Evolutionary conservation across 2,329 filamentous ascomycete genomes (phyloP).

Genomic region (Leptographium wingfieldii): DNA sequence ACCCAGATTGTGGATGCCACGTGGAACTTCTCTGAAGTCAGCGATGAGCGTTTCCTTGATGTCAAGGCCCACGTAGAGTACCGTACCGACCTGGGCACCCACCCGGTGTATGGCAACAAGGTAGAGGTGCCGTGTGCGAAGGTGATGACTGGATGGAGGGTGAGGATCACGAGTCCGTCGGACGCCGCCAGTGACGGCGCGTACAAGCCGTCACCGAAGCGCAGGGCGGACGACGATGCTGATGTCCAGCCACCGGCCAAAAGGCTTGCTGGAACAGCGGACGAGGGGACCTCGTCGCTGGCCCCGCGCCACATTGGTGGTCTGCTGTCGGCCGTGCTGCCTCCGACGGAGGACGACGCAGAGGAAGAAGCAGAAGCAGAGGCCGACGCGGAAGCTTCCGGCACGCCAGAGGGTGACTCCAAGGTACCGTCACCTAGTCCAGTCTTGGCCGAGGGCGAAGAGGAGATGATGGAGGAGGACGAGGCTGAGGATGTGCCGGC

Average conservation of each 20-base stretch:
- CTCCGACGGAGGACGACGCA: conserved; percentile 10
- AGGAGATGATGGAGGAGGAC: conserved; percentile 5
- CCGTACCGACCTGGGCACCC: conserved; percentile 10
- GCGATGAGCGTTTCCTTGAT: conserved; percentile 9
- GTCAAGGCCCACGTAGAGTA: conserved; percentile 13
- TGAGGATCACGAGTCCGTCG: not conserved
- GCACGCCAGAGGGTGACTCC: conserved; percentile 6
- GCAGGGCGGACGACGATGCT: conserved; percentile 35
- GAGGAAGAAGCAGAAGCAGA: conserved; percentile 17
- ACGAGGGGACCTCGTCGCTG: conserved; percentile 16
- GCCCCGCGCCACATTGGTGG: conserved; percentile 28
- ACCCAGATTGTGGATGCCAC: conserved; percentile 11
- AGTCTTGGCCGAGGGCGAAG: conserved; percentile 6
- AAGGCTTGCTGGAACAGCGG: conserved; percentile 21
- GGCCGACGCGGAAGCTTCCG: not conserved
- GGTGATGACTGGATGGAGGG: conserved; percentile 9
- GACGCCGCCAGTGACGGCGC: not conserved
- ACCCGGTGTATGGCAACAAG: conserved; percentile 16
- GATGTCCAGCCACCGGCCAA: conserved; percentile 39
- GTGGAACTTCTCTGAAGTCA: conserved; percentile 12
- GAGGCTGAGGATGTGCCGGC: conserved; percentile 5
- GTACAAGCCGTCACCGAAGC: conserved; percentile 24
- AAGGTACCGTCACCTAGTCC: conserved; percentile 11
- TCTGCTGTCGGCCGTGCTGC: conserved; percentile 21
- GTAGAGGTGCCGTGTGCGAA: conserved; percentile 21